phyloP scores from a whole-genome alignment of 1,139 yeast species.

The Scheffersomyces titani region DNA sequence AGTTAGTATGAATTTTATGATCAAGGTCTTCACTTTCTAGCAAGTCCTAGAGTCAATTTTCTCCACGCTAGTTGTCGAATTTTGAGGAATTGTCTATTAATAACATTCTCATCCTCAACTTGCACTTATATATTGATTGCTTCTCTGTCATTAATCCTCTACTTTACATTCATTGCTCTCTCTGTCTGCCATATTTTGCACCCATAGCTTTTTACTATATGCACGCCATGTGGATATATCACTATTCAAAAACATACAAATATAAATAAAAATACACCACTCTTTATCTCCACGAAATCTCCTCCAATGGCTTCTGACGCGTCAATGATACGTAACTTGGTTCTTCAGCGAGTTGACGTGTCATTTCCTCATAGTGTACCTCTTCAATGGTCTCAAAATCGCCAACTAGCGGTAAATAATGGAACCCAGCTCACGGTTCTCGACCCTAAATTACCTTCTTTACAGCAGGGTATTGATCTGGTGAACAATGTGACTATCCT shows the following conservation, averaged over 20 bases:
- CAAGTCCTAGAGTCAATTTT: neutral
- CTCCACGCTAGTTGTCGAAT: no score
- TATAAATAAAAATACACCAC: neutral
- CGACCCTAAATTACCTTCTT: constrained; percentile 43
- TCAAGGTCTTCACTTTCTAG: no score
- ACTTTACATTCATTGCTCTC: neutral
- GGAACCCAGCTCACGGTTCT: constrained; percentile 34
- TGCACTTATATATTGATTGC: neutral
- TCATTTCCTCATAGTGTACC: constrained; percentile 28
- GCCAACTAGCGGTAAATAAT: constrained; percentile 40
- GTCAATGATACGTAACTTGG: constrained; percentile 19
- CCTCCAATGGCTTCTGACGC: constrained; percentile 10
- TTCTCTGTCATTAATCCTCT: neutral
- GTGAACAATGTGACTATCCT: constrained; percentile 15
- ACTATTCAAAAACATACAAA: neutral
- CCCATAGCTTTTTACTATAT: neutral
- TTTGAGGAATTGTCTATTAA: no score
- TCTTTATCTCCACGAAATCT: constrained; percentile 4
- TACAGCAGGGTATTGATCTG: constrained; percentile 27
- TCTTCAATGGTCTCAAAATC: constrained; percentile 38
- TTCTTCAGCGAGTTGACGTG: constrained; percentile 24
- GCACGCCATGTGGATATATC: neutral
- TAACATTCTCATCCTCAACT: neutral
- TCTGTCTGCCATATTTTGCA: neutral
- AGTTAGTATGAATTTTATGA: no score